Evolutionary conservation across 2,329 filamentous ascomycete genomes (phyloP), one percentile per base, ranked within the genome.

Genomic region (Penicillium aurantiogriseum): DNA sequence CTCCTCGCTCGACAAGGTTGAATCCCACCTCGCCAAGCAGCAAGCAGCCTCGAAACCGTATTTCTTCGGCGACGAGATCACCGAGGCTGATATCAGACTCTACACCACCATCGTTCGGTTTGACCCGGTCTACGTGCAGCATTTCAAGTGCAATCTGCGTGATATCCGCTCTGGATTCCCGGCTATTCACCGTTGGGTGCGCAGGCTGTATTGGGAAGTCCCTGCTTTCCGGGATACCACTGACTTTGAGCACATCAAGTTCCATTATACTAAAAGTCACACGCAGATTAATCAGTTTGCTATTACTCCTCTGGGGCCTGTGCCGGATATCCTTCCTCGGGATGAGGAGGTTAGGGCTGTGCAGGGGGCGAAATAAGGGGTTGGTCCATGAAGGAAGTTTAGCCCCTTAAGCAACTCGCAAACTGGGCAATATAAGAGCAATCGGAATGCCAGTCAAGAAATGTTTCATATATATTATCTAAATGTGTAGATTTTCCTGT

Each of bases 231-330:
- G 80, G 62, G 85, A 89, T 51, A 94, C 92, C 60, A 96, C 92
- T 23, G 85, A 97, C 74, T 96, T 96, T 73, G 85, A 95, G 74
- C 94, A 99, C 77, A 97, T 97, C 79, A 97, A 96, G 84, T 88
- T 83, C 44, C 85, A 88, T 67, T 88, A 88, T 70, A 88, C 85
- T 2, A 85, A 85, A 78, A 85, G 82, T 63, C 85, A 88, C 73
- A 77, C 72, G 63, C 85, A 87, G 75, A 88, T 88, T 65, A 88
- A 88, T 70, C 83, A 71, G 46, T 82, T 81, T 72, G 77, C 81
- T 39, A 96, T 99, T 70, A 93, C 91, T 25, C 92, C 93, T 1
- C 71, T 96, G 17, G 93, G 93, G 0, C 93, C 94, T 5, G 67
- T 91, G 69, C 92, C 92, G 39, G 83, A 95, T 77, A 88, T 99